Percentiles rank a stretch among this genome's conserved stretches.
These are phyloP conservation scores for Ceriops zippeliana DNA, from an alignment of 345 rosid species.

Conservation along the genomic window DNA sequence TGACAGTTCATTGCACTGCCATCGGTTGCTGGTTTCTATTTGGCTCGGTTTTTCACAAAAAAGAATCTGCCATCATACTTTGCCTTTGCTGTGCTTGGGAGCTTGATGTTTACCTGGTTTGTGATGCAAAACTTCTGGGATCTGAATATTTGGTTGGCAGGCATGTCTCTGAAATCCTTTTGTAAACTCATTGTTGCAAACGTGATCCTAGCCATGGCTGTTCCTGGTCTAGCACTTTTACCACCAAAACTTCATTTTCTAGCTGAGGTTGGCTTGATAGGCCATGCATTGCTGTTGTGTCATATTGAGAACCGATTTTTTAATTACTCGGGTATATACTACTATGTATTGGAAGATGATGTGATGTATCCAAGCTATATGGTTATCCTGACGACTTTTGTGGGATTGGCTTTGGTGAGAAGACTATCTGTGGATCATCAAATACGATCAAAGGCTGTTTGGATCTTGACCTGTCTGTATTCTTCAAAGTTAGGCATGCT, in stretches of 20 bases:
- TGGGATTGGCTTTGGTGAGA: slow-evolving; percentile 84
- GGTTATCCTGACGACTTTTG: slow-evolving; percentile 78
- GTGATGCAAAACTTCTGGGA: slow-evolving; percentile 96
- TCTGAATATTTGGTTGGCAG: slow-evolving; percentile 96
- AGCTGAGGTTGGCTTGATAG: slow-evolving; percentile 71
- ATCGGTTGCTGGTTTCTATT: slow-evolving; percentile 81
- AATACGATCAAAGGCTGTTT: slow-evolving; percentile 74
- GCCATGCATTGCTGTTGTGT: slow-evolving; percentile 76
- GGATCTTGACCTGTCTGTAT: slow-evolving; percentile 91
- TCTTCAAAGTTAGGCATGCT: slow-evolving; percentile 92
- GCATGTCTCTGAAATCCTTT: slow-evolving; percentile 90
- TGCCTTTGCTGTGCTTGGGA: slow-evolving; percentile 86
- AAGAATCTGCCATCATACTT: slow-evolving; percentile 87
- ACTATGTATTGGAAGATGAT: slow-evolving; percentile 87
- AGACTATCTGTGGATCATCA: slow-evolving; percentile 70
- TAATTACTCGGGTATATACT: slow-evolving; percentile 81
- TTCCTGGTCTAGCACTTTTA: slow-evolving; percentile 94
- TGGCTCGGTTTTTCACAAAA: slow-evolving; percentile 90
- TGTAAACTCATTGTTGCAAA: slow-evolving; percentile 84
- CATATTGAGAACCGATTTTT: slow-evolving; percentile 85
- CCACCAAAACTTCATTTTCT: slow-evolving; percentile 72
- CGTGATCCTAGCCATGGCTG: slow-evolving; percentile 74
- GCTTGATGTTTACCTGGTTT: slow-evolving; percentile 91
- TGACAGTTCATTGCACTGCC: slow-evolving; percentile 90
- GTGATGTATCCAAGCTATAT: slow-evolving; percentile 99